These are phyloP conservation scores for Ophiostoma sp. DNA, from an alignment of 2,329 filamentous ascomycete species.

Conservation along the genomic window DNA sequence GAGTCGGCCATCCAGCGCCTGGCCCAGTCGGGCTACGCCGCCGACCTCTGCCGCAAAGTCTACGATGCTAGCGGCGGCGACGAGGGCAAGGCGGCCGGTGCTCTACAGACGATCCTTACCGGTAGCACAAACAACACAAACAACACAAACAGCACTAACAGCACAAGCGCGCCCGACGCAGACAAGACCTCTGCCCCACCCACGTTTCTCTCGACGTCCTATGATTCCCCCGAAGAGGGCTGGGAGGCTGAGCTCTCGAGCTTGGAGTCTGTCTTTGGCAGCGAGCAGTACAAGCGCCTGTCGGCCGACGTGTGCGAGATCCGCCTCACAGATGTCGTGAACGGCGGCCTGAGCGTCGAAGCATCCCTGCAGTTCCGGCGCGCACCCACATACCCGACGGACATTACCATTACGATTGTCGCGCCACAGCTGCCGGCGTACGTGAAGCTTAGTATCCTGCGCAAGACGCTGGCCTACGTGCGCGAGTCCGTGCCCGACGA, in stretches of 20 bases:
- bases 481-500: conserved; percentile 68
- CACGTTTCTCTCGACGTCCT: conserved; percentile 24
- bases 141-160: too few species aligned
- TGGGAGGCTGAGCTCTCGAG: conserved; percentile 86
- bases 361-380: conserved; percentile 62
- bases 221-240: conserved; percentile 51
- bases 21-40: conserved; percentile 74
- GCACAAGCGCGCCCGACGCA: too few species aligned
- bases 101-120: conserved; percentile 67
- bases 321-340: conserved; percentile 52
- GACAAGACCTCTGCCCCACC: neutral
- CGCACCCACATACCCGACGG: conserved; percentile 67
- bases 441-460: conserved; percentile 82
- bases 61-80: conserved; percentile 65
- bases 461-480: conserved; percentile 67
- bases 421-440: conserved; percentile 72
- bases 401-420: conserved; percentile 62
- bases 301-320: conserved; percentile 65
- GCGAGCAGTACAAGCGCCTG: conserved; percentile 57
- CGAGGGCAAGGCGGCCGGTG: conserved; percentile 70
- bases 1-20: conserved; percentile 80
- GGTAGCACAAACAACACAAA: conserved; percentile 26
- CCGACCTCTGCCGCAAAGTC: conserved; percentile 73
- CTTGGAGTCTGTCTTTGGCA: conserved; percentile 76
- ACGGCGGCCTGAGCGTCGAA: conserved; percentile 46